phyloP scores from a whole-genome alignment of 2,329 filamentous ascomycete species.

The Ceratocystis cubensis region DNA sequence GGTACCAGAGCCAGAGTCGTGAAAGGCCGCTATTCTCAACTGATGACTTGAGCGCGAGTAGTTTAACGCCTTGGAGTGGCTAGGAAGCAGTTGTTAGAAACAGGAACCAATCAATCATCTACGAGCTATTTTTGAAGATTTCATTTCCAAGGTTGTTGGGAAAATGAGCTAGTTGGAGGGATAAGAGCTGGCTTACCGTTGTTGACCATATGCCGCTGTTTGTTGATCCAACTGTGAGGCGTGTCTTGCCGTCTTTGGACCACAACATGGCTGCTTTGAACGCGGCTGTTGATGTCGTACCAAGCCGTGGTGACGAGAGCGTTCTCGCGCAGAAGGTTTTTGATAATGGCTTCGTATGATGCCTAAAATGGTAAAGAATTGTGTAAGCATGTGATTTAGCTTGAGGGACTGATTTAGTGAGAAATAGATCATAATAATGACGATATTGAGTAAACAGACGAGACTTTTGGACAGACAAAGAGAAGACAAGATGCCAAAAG shows the following conservation, averaged over 20 bases:
- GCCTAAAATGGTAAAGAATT: constrained; percentile 30
- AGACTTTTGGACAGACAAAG: background rate
- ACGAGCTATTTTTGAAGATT: background rate
- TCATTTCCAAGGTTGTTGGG: no score
- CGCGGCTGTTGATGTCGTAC: constrained; percentile 66
- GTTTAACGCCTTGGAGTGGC: constrained; percentile 20
- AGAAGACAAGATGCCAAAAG: background rate
- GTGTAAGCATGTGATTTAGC: constrained; percentile 3
- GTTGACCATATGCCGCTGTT: constrained; percentile 62
- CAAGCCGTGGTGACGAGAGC: constrained; percentile 69
- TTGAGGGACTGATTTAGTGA: background rate
- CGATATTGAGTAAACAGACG: background rate
- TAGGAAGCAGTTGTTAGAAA: constrained; percentile 10
- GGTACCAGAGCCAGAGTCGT: constrained; percentile 5
- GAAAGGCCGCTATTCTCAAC: background rate
- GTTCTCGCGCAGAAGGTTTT: constrained; percentile 65
- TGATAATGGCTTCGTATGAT: constrained; percentile 43
- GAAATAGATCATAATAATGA: background rate
- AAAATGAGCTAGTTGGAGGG: background rate
- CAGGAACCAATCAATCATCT: background rate
- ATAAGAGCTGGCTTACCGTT: constrained; percentile 26
- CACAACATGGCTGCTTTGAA: constrained; percentile 74
- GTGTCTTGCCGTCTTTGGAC: constrained; percentile 61
- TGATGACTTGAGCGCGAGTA: constrained; percentile 10
- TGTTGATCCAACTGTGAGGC: constrained; percentile 72